Base-by-base conservation (phyloP, 805 yeast genomes). In the Kazachstania kunashirensis region DNA sequence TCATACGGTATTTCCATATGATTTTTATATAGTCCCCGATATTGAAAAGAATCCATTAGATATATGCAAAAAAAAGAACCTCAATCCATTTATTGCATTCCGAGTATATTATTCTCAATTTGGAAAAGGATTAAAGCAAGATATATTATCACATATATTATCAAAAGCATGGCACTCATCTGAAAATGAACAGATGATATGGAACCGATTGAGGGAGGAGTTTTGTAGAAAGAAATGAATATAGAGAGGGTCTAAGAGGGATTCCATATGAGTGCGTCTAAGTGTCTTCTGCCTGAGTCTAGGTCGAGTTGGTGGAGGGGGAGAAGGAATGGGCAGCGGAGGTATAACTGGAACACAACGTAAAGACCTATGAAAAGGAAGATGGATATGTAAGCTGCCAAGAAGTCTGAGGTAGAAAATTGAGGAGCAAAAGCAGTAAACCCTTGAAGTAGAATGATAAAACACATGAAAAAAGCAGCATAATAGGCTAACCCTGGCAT, bases 381-480 rank as follows among this genome's bases (percentile, higher is more conserved):
- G 15, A 80, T 65, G 12, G 89, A 82, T 38, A 84, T 65, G 52
- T 84, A 84, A 17, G 82, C 72, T 18, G 84, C 74, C 55, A 82
- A 73, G 64, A 84, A 84, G 25, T 63, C 60, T 9, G 72, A 55
- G 3, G 72, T 81, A 41, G 62, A 63, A 49, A 79, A 62, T 19
- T 53, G 57, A 9, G 57, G 59, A 38, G 74, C 73, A 60, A 84
- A 84, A 1, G 74, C 72, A 2, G 69, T 57, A 56, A 70, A 84
- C 26, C 94, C 94, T 59, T 84, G 88, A 43, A 84, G 66, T 42
- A 83, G 66, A 19, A 73, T 71, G 52, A 84, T 71, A 20, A 79
- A 44, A 11, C 67, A 55, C 44, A 79, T 66, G 45, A 72, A 65
- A 36, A 67, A 59, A 4, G 73, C 59, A 3, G 85, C 73, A 48